These are phyloP conservation scores for Nemania sp. DNA, from an alignment of 2,329 filamentous ascomycete species.

Conservation along the genomic window DNA sequence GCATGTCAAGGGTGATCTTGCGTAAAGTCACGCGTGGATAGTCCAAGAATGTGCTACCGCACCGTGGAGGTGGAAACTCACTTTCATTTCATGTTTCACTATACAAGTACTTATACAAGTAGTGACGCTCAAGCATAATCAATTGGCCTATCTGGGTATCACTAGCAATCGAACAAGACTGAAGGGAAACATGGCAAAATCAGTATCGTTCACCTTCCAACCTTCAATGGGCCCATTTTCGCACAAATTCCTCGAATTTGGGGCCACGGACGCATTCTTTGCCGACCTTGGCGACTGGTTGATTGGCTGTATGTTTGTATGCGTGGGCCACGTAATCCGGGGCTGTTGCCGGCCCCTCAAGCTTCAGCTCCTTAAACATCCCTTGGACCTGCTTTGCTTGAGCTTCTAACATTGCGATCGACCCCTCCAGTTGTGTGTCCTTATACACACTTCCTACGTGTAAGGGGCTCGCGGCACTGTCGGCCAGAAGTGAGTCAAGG, in stretches of 20 bases:
- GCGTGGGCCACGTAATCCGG: constrained; percentile 35
- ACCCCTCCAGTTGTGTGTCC: constrained; percentile 39
- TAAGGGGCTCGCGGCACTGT: constrained; percentile 29
- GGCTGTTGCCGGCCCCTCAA: constrained; percentile 22
- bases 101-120: too few relatives aligned
- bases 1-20: too few relatives aligned
- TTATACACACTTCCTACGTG: constrained; percentile 31
- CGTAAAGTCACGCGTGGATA: too few relatives aligned
- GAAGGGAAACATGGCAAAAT: background rate
- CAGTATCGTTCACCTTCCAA: background rate
- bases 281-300: constrained; percentile 21
- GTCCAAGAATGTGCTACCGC: too few relatives aligned
- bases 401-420: constrained; percentile 33
- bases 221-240: constrained; percentile 31
- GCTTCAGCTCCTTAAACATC: constrained; percentile 30
- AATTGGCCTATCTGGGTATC: constrained; percentile 22
- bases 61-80: too few relatives aligned
- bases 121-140: constrained; percentile 1
- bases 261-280: constrained; percentile 22
- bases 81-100: too few relatives aligned
- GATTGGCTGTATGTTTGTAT: constrained; percentile 28
- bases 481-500: constrained; percentile 35
- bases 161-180: constrained; percentile 9
- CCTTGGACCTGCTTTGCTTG: constrained; percentile 33
- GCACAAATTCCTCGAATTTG: constrained; percentile 31